Evolutionary conservation across 169 alveolate species (phyloP), one percentile per base, ranked within the genome.

Genomic region (Cryptosporidium xiaoi): DNA sequence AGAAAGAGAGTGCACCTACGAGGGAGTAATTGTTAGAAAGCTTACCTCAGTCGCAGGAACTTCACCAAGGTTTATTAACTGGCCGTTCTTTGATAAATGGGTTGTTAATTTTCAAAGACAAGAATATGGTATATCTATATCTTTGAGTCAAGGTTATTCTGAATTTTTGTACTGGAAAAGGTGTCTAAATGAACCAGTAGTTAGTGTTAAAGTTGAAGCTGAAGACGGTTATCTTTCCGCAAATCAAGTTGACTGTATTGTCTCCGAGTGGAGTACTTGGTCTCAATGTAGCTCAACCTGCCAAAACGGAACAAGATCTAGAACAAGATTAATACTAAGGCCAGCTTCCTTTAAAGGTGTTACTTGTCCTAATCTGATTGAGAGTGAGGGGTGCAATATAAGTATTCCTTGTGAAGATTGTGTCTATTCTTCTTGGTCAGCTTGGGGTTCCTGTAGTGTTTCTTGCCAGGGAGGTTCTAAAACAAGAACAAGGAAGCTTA

Each of bases 231-330:
- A 60, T 62, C 69, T 77, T 60, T 77, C 87, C 12, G 87, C 87
- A 44, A 36, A 77, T 18, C 77, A 56, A 27, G 87, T 77, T 34
- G 87, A 77, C 20, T 77, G 87, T 48, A 62, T 77, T 1, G 87
- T 77, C 18, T 77, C 87, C 36, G 87, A 77, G 50, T 77, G 87
- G 87, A 77, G 77, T 24, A 8, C 87, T 18, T 77, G 87, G 87
- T 77, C 87, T 3, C 87, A 56, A 62, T 77, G 87, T 27, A 77
- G 87, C 58, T 77, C 87, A 16, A 77, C 58, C 7, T 77, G 87
- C 34, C 64, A 77, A 15, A 62, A 55, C 4, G 87, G 87, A 31
- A 77, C 77, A 4, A 77, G 71, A 62, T 77, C 69, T n/a, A 77
- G 87, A 58, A 77, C 71, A 8, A 77, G 87, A 48, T 62, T 77